Evolutionary conservation across 768 basidiomycete genomes (phyloP), one percentile per base, ranked within the genome.

Genomic region (Tricholoma terreum): DNA sequence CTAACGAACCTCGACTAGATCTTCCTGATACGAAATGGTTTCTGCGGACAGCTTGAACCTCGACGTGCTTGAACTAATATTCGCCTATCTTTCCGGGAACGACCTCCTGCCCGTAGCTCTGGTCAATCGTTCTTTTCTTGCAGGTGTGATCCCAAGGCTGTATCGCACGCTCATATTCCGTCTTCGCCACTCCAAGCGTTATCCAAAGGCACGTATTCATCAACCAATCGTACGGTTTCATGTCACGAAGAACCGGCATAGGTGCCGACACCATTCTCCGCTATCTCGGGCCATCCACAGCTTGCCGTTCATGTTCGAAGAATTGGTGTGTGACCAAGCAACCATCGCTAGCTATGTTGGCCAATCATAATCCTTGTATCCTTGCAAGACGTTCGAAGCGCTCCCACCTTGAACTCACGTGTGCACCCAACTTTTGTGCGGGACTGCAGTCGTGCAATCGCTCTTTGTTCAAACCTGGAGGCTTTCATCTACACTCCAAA

Each of bases 41-140:
- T 78, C 83, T 30, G 84, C 83, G 10, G 83, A 87, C 61, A 87
- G 82, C 62, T 74, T 89, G 48, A 84, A 90, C 59, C 77, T 84
- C 17, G 89, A 92, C 70, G 85, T 90, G 35, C 78, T 90, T 40
- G 85, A 87, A 65, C 74, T 84, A n/a, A 82, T 91, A 15, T 86
- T 86, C 60, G 69, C 73, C 0, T 73, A 79, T 61, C 72, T 91
- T 4, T 66, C 73, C n/a, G 73, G 75, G 40, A 75, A 77, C 15
- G 86, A 89, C 62, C 78, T 91, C 31, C 76, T 82, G 14, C 78
- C 82, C 3, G 75, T 84, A 17, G 81, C 85, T 0, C 82, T 84
- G 40, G 88, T 89, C 64, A 86, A 81, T 65, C 77, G 76, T 42
- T 81, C 86, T 0, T 91, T 90, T 59, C 74, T 85, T 22, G 80